phyloP scores from a whole-genome alignment of 2,329 filamentous ascomycete species.

The Epichloe sylvatica region DNA sequence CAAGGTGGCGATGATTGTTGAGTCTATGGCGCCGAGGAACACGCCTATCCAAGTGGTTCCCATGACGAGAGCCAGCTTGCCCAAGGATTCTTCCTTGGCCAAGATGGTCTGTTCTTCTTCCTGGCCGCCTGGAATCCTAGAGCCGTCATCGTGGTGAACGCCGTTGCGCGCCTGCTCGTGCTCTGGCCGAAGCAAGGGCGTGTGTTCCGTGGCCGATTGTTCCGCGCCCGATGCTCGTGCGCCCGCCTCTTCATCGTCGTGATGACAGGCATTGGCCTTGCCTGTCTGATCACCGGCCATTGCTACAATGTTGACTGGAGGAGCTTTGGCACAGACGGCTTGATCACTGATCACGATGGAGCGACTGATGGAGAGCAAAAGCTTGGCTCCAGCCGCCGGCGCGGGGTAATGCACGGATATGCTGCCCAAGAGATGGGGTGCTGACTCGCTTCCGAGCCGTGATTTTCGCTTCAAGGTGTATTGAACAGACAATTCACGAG shows the following conservation, averaged over 20 bases:
- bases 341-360: not conserved
- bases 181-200: slow-evolving; percentile 4
- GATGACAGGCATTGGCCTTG: not conserved
- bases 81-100: slow-evolving; percentile 32
- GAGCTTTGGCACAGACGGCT: not conserved
- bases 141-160: slow-evolving; percentile 1
- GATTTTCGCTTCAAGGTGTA: no score
- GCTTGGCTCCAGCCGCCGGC: no score
- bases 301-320: not conserved
- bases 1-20: slow-evolving; percentile 74
- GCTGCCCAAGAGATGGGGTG: no score
- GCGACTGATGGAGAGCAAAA: not conserved
- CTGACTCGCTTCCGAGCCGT: no score
- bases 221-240: not conserved
- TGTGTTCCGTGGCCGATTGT: slow-evolving; percentile 1
- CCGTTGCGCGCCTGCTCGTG: not conserved
- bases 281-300: not conserved
- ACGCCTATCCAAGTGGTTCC: slow-evolving; percentile 45
- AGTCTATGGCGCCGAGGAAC: slow-evolving; percentile 54
- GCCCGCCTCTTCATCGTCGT: not conserved
- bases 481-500: no score
- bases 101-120: slow-evolving; percentile 34
- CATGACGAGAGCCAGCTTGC: slow-evolving; percentile 39
- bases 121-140: slow-evolving; percentile 5
- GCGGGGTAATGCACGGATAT: no score